Percentiles rank a stretch among this genome's conserved stretches.
These are phyloP conservation scores for Fusarium pseudonygamai DNA, from an alignment of 2,329 filamentous ascomycete species.

Conservation along the genomic window DNA sequence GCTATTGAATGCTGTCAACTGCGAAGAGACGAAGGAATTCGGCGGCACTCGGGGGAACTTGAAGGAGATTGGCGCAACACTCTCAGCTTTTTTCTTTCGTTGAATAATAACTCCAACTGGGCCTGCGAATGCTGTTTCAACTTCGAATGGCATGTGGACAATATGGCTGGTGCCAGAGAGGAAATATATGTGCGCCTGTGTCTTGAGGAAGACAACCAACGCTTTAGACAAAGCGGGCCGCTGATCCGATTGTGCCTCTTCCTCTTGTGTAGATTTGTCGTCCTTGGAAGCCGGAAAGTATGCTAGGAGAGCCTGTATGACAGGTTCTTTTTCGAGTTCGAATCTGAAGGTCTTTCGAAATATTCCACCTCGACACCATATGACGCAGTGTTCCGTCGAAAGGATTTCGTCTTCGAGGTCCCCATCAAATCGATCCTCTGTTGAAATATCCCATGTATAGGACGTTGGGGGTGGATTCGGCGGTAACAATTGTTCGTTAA, in stretches of 20 bases:
- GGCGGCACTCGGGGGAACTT: slow-evolving; percentile 73
- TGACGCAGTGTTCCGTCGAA: slow-evolving; percentile 76
- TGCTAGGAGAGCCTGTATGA: slow-evolving; percentile 87
- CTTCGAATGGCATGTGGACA: slow-evolving; percentile 93
- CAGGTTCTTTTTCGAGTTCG: slow-evolving; percentile 83
- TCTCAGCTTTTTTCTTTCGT: slow-evolving; percentile 71
- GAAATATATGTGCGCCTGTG: slow-evolving; percentile 93
- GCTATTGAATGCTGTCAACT: slow-evolving; percentile 64
- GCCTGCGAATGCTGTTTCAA: slow-evolving; percentile 85
- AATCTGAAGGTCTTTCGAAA: slow-evolving; percentile 89
- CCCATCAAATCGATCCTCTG: slow-evolving; percentile 51
- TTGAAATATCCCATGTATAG: slow-evolving; percentile 79
- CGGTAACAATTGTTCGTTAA: slow-evolving; percentile 81
- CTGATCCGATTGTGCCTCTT: slow-evolving; percentile 19
- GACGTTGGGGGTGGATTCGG: slow-evolving; percentile 69
- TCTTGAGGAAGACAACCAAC: slow-evolving; percentile 89
- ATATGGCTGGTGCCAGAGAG: slow-evolving; percentile 88
- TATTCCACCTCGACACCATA: slow-evolving; percentile 89
- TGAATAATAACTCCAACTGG: slow-evolving; percentile 88
- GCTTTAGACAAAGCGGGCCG: slow-evolving; percentile 65
- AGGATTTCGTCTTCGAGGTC: slow-evolving; percentile 81
- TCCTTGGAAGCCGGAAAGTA: slow-evolving; percentile 73
- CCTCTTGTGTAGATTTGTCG: slow-evolving; percentile 26
- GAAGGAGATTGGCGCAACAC: slow-evolving; percentile 60
- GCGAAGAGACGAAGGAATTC: slow-evolving; percentile 83